Evolutionary conservation across 805 yeast species (phyloP).

Genomic region (Barnettozyma salicaria): DNA sequence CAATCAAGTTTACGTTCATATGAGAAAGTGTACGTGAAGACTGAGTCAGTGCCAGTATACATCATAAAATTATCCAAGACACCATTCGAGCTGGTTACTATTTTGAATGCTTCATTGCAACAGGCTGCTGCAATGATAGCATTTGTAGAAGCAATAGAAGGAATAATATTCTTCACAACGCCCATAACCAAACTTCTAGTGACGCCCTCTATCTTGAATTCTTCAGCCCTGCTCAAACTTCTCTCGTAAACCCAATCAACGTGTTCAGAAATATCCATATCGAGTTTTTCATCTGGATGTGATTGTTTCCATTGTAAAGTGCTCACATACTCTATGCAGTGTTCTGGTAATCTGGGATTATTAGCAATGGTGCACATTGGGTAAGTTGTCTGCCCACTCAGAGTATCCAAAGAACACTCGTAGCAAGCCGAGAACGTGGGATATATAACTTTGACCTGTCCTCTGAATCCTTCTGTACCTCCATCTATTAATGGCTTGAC

Average conservation of each 20-base stretch:
- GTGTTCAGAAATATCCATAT: constrained; percentile 63
- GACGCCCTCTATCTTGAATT: constrained; percentile 65
- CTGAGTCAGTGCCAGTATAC: constrained; percentile 78
- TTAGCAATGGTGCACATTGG: constrained; percentile 94
- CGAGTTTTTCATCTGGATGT: constrained; percentile 44
- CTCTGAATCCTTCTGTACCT: constrained; percentile 92
- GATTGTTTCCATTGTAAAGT: constrained; percentile 64
- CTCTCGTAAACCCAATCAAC: constrained; percentile 54
- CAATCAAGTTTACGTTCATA: constrained; percentile 59
- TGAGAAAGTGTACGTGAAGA: constrained; percentile 66
- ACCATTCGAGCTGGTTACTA: constrained; percentile 66
- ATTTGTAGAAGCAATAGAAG: constrained; percentile 91
- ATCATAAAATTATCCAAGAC: constrained; percentile 71
- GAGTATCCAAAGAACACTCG: constrained; percentile 80
- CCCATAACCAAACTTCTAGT: constrained; percentile 71
- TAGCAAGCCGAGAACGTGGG: constrained; percentile 87
- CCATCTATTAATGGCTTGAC: constrained; percentile 80
- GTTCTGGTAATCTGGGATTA: constrained; percentile 91
- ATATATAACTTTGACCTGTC: constrained; percentile 80
- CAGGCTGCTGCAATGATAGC: constrained; percentile 88
- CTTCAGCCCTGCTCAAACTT: constrained; percentile 53
- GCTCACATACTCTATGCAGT: constrained; percentile 87
- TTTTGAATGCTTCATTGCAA: constrained; percentile 78
- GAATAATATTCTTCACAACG: constrained; percentile 85
- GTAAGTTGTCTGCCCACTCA: constrained; percentile 55